Base-by-base conservation (phyloP, 2,329 filamentous ascomycete species). In the Xenosphaeropsis pyriputrescens region DNA sequence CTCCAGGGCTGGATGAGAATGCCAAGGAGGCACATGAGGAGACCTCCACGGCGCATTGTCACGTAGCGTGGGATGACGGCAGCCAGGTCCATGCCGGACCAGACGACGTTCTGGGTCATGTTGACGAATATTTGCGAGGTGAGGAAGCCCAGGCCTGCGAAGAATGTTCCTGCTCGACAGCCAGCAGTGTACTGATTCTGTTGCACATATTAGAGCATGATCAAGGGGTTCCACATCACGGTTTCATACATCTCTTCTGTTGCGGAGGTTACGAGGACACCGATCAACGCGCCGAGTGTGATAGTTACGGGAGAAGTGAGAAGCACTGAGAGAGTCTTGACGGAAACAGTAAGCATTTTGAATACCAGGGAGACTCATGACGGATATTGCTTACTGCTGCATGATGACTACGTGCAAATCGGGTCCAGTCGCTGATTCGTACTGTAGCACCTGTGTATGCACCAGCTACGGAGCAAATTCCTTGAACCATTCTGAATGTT, bases 61-160 rank as follows among this genome's bases (percentile, higher is more conserved):
- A 69, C 59, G 45, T 58, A 68, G 31, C 54, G 54, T 0, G 65
- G 65, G 14, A 58, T 59, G 0, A 66, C 52, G 1, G 59, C 61
- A 2, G 64, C 61, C 45, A 68, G 53, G 41, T 70, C 66, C 58
- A 75, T 71, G 5, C 70, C 70, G 2, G 61, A 59, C 0, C 62
- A 62, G 43, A 69, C 60, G 1, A 60, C 59, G 44, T 72, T 72
- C 37, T 64, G 55, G 30, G 65, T 57, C 8, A 58, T 54, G 42
- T 63, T 61, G 43, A 65, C 59, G 5, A 59, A 63, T 15, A 70
- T 52, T 43, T 67, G 63, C 9, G 57, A 62, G 2, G 62, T 51
- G 2, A 66, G 56, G 2, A 68, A 52, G 1, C 60, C 64, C 5
- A 61, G 44, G 2, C 59, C 58, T 18, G 59, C 59, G 47, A 70